Evolutionary conservation across 2,329 filamentous ascomycete genomes (phyloP).

Genomic region (Colletotrichum scovillei): DNA sequence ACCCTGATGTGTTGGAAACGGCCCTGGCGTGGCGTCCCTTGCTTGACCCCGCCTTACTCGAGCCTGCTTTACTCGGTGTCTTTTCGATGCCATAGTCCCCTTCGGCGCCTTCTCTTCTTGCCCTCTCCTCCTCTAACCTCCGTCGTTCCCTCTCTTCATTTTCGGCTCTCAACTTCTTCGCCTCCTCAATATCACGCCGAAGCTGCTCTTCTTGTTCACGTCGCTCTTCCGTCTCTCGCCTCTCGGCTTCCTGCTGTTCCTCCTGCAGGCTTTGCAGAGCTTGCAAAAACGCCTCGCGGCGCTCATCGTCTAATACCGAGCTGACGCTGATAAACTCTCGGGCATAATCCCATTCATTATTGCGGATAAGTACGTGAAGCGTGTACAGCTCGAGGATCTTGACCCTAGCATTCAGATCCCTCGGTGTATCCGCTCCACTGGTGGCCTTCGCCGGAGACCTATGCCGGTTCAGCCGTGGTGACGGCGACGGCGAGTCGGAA

Average conservation of each 20-base stretch:
- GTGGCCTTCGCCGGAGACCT: conserved; percentile 59
- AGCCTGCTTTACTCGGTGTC: conserved; percentile 52
- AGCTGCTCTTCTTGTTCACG: conserved; percentile 67
- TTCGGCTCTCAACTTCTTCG: conserved; percentile 64
- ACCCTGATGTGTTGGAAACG: conserved; percentile 47
- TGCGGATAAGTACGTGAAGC: conserved; percentile 91
- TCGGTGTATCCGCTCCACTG: conserved; percentile 82
- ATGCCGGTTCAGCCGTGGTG: conserved; percentile 50
- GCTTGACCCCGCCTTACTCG: conserved; percentile 49
- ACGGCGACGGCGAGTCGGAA: conserved; percentile 54
- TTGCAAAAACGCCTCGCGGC: conserved; percentile 87
- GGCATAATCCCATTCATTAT: conserved; percentile 96
- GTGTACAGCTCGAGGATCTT: conserved; percentile 97
- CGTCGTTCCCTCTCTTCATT: conserved; percentile 67
- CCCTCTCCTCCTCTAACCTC: conserved; percentile 65
- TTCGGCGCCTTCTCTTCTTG: conserved; percentile 65
- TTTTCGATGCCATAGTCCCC: conserved; percentile 77
- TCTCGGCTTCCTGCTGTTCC: conserved; percentile 80
- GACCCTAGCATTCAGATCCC: conserved; percentile 84
- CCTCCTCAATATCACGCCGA: conserved; percentile 67
- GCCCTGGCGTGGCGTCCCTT: conserved; percentile 46
- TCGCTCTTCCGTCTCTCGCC: conserved; percentile 70
- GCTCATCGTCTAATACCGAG: conserved; percentile 90
- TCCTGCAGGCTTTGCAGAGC: conserved; percentile 87
- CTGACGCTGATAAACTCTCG: conserved; percentile 89